These are phyloP conservation scores for Aspergillus clavatus DNA, from an alignment of 2,329 filamentous ascomycete genomes.

Conservation along the genomic window DNA sequence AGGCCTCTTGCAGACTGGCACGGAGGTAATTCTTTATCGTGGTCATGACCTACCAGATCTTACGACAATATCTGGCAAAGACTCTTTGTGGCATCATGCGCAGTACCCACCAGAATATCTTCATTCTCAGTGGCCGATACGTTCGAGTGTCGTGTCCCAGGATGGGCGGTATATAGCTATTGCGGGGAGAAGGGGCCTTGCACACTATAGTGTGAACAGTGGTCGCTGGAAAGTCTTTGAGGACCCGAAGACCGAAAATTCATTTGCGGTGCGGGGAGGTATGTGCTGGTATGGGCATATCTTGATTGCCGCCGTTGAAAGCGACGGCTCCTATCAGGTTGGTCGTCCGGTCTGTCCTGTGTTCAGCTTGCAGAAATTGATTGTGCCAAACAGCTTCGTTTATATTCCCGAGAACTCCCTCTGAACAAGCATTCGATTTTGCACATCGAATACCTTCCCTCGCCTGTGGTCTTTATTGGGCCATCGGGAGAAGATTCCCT, in stretches of 20 bases:
- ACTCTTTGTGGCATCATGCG: slow-evolving; percentile 90
- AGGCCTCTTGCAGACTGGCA: slow-evolving; percentile 81
- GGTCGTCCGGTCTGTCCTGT: background rate
- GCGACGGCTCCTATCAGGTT: slow-evolving; percentile 70
- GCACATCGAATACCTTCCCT: slow-evolving; percentile 70
- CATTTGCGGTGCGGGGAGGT: slow-evolving; percentile 86
- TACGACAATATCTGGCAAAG: slow-evolving; percentile 85
- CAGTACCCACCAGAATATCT: slow-evolving; percentile 82
- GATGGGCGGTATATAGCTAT: slow-evolving; percentile 93
- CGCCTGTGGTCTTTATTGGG: slow-evolving; percentile 84
- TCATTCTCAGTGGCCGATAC: slow-evolving; percentile 88
- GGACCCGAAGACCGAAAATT: slow-evolving; percentile 74
- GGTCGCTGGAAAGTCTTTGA: slow-evolving; percentile 94
- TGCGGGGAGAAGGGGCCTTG: slow-evolving; percentile 86
- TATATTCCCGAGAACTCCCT: slow-evolving; percentile 81
- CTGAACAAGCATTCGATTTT: slow-evolving; percentile 70
- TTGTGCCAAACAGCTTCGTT: slow-evolving; percentile 56
- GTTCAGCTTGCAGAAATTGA: slow-evolving; percentile 7
- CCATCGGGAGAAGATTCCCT: slow-evolving; percentile 90
- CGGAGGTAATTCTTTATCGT: slow-evolving; percentile 84
- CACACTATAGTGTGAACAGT: slow-evolving; percentile 92
- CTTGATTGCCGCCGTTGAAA: slow-evolving; percentile 87
- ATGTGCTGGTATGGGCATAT: slow-evolving; percentile 99
- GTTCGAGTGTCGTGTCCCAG: slow-evolving; percentile 77
- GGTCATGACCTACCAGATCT: slow-evolving; percentile 89